Conservation (phyloP, 257 asterid species). For the Ballota nigra region DNA sequence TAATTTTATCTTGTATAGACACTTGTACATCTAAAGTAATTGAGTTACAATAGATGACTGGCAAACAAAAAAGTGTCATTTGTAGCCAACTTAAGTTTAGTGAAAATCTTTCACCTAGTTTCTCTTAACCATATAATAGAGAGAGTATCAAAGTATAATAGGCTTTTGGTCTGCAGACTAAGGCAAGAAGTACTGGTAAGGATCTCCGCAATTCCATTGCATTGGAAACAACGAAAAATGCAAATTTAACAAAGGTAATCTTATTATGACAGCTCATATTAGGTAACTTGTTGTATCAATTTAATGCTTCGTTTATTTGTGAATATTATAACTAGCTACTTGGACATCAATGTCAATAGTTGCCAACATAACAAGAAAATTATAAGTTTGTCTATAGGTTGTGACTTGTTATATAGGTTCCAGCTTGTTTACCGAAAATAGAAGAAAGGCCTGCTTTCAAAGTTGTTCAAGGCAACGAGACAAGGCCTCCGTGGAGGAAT, state of each 20-base stretch:
- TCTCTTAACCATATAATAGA: conserved; percentile 5
- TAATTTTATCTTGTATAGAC: conserved; percentile 2
- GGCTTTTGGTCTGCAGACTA: conserved; percentile 43
- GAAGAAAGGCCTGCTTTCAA: conserved; percentile 36
- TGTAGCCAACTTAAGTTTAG: not conserved
- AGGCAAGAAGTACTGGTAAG: conserved; percentile 33
- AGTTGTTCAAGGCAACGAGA: conserved; percentile 31
- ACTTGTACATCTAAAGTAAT: not conserved
- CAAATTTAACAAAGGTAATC: conserved; percentile 44
- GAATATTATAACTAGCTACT: not conserved
- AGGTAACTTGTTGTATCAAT: not conserved
- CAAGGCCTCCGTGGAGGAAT: conserved; percentile 63
- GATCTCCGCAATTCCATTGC: conserved; percentile 24
- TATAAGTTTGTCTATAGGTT: not conserved
- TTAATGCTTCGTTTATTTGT: not conserved
- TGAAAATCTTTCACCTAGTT: not conserved
- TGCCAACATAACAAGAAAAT: not conserved
- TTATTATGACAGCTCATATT: not conserved
- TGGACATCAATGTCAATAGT: not conserved
- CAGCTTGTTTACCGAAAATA: conserved; percentile 34
- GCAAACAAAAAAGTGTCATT: not conserved
- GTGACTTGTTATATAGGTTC: conserved; percentile 33
- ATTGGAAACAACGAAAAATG: conserved; percentile 30
- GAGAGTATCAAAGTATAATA: not conserved
- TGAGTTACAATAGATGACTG: not conserved